Base-by-base conservation (phyloP, 768 basidiomycete genomes). In the Austroboletus eburneus region DNA sequence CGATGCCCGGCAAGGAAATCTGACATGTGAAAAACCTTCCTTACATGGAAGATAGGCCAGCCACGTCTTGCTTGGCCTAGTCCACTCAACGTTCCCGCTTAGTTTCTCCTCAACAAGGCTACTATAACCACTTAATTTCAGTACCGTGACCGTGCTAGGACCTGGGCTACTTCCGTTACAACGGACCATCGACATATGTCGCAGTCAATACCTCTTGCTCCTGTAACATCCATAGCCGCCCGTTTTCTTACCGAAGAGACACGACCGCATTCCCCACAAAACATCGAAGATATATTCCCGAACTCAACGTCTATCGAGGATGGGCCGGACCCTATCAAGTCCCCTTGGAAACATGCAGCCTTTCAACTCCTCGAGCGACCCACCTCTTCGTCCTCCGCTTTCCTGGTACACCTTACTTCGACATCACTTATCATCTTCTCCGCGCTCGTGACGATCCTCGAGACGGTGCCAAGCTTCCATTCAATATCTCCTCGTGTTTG, bases 321-420 rank as follows among this genome's bases (percentile, higher is more conserved):
- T 17, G 49, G 57, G 22, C 64, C 58, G 18, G 52, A 63, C 34
- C 55, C 55, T 2, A 36, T 58, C 46, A 67, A 54, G 30, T 65
- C 67, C 5, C 66, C 63, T 25, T 87, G 83, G 82, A 85, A 85
- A 61, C 73, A 80, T 20, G 71, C 76, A 14, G 68, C 87, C 14
- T 84, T 80, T 59, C 74, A 80, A 37, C 72, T 94, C 17, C 76
- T 94, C 53, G 91, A 94, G 56, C 81, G 79, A 45, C 90, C 91
- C 0, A 82, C 83, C 7, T 84, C 87, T 0, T 90, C 87, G 0
- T 66, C 75, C 1, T 72, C 84, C 1, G 91, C 91, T 0, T 91
- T 93, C 63, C 61, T 87, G 21, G 62, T 92, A 2, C 87, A 92
- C 63, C 69, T 87, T 53, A 61, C 80, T 41, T 80, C 78, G 23